Percentiles rank a stretch among this genome's conserved stretches.
Conservation (phyloP, 2,329 filamentous ascomycete species). For the Zarea fungicola region DNA sequence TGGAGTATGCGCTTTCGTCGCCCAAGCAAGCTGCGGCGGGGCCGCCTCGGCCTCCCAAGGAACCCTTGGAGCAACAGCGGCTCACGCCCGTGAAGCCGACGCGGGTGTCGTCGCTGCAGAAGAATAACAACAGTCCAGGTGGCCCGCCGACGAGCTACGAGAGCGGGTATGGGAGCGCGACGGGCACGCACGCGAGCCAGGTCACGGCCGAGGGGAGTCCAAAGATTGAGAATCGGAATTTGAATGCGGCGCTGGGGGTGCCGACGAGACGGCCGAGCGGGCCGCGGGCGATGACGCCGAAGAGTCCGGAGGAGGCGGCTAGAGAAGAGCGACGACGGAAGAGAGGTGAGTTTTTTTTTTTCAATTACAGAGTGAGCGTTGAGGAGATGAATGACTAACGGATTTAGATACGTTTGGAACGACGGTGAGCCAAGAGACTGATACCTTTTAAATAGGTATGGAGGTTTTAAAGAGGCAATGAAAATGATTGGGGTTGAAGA, state of each 20-base stretch:
- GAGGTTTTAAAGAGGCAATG: no score
- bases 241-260: conserved; percentile 47
- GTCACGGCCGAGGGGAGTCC: conserved; percentile 46
- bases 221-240: conserved; percentile 51
- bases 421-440: conserved; percentile 46
- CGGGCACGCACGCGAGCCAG: conserved; percentile 43
- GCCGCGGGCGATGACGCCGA: conserved; percentile 57
- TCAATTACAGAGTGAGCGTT: no score
- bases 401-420: conserved; percentile 48
- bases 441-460: conserved; percentile 48
- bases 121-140: conserved; percentile 51
- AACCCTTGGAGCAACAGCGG: conserved; percentile 44
- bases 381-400: conserved; percentile 10
- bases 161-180: conserved; percentile 47
- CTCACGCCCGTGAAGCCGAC: conserved; percentile 42
- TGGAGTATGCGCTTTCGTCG: conserved; percentile 42
- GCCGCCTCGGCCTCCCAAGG: conserved; percentile 58
- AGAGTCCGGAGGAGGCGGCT: conserved; percentile 41
- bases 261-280: conserved; percentile 52
- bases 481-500: not conserved
- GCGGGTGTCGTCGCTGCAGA: conserved; percentile 47
- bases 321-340: conserved; percentile 48
- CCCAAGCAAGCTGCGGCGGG: conserved; percentile 32
- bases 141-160: conserved; percentile 53
- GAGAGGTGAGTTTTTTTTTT: conserved; percentile 42